Conservation (phyloP, 331 rosid genomes). For the Malus hybrid region DNA sequence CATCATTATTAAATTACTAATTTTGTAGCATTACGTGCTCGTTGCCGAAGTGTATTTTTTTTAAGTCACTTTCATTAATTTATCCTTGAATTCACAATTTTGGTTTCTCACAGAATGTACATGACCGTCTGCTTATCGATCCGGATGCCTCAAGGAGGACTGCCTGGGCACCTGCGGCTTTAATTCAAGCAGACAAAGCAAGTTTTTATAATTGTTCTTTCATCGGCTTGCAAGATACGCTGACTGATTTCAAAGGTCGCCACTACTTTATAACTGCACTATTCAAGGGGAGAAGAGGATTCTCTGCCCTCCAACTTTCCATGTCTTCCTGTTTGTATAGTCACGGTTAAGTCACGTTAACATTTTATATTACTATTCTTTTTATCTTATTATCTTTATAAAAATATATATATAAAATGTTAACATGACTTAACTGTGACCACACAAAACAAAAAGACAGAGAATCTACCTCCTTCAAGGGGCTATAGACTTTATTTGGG, state of each 20-base stretch:
- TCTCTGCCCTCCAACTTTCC: too few species aligned
- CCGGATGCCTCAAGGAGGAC: background rate
- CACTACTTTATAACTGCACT: slow-evolving; percentile 1
- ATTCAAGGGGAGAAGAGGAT: slow-evolving; percentile 4
- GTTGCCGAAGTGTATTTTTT: background rate
- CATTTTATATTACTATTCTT: too few species aligned
- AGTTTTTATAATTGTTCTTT: slow-evolving; percentile 15
- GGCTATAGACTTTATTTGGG: slow-evolving; percentile 20
- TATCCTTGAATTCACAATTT: background rate
- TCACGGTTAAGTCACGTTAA: too few species aligned
- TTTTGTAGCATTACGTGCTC: too few species aligned
- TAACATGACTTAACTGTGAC: too few species aligned
- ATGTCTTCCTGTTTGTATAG: too few species aligned
- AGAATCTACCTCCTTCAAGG: slow-evolving; percentile 3
- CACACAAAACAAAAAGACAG: too few species aligned
- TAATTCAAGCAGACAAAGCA: slow-evolving; percentile 14
- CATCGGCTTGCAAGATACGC: slow-evolving; percentile 15
- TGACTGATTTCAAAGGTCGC: slow-evolving; percentile 15
- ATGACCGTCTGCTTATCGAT: background rate
- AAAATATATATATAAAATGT: too few species aligned
- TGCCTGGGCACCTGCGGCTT: slow-evolving; percentile 19
- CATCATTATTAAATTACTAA: too few species aligned
- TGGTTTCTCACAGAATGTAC: background rate
- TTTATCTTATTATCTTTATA: too few species aligned
- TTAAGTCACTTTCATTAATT: background rate